These are phyloP conservation scores for Clavaria fumosa DNA, from an alignment of 768 basidiomycete species.

Conservation along the genomic window DNA sequence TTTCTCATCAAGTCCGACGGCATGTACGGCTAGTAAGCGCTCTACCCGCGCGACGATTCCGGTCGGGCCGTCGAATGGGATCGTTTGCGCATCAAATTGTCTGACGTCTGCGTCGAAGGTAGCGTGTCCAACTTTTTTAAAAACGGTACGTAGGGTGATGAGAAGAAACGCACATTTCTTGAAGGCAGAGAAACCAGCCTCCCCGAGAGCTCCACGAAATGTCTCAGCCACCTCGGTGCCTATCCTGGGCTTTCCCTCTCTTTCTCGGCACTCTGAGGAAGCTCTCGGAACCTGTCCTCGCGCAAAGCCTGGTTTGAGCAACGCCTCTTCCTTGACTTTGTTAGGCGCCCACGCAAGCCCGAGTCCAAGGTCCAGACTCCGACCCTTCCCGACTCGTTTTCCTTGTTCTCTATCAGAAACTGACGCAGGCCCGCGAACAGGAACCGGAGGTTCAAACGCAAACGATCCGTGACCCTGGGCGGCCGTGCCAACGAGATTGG, in stretches of 20 bases:
- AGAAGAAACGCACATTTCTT: conserved; percentile 42
- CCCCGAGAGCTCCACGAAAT: conserved; percentile 31
- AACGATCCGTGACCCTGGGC: conserved; percentile 39
- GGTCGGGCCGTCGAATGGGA: conserved; percentile 58
- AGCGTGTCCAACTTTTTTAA: conserved; percentile 4
- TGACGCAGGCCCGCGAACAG: conserved; percentile 21
- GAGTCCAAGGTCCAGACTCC: conserved; percentile 44
- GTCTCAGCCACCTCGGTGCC: conserved; percentile 30
- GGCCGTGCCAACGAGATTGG: conserved; percentile 19
- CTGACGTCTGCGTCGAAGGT: conserved; percentile 38
- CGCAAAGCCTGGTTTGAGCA: conserved; percentile 35
- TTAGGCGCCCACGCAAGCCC: conserved; percentile 62
- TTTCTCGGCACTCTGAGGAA: conserved; percentile 12
- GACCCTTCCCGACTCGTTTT: conserved; percentile 15
- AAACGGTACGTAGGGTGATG: background rate
- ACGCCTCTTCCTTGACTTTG: conserved; percentile 42
- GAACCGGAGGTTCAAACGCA: conserved; percentile 52
- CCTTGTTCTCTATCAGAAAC: conserved; percentile 14
- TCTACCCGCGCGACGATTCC: conserved; percentile 56
- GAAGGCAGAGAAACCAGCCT: conserved; percentile 31
- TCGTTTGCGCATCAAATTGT: conserved; percentile 58
- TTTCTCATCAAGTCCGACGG: conserved; percentile 30
- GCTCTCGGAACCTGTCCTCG: conserved; percentile 12
- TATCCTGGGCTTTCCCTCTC: conserved; percentile 17
- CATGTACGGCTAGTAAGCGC: conserved; percentile 36